Evolutionary conservation across 768 basidiomycete species (phyloP), one percentile per base, ranked within the genome.

Genomic region (Cystobasidium tubakii): DNA sequence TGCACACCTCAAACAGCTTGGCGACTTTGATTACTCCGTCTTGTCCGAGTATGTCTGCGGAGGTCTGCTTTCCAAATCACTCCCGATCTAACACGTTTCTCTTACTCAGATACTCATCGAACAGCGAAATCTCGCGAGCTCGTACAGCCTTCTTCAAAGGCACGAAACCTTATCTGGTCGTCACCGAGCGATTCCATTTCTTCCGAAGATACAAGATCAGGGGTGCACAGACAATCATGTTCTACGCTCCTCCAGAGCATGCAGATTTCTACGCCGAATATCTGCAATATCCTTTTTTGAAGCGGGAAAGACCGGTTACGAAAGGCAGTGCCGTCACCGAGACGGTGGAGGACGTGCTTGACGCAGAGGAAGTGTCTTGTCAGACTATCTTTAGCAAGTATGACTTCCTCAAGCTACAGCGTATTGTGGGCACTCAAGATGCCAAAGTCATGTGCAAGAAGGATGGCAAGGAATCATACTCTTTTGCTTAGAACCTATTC

Each of bases 101-200:
- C 60, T 54, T 57, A 1, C 15, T 39, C 76, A 94, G 92, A 80
- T 95, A 97, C 81, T 93, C 92, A 0, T 87, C 90, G 13, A 94
- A 92, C 76, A 88, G 90, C 81, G 95, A 98, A 70, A 95, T 99
- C 76, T 90, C 91, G 2, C 88, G 93, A 1, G 95, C 94, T 0
- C 86, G 96, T 54, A 90, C 93, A 77, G 87, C 89, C 0, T 98
- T 99, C 84, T 97, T 95, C 85, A 85, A 84, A 25, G 91, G 90
- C 50, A 88, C 89, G 77, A 91, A 89, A 77, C 84, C 89, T 0
- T 91, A 98, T 84, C 81, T 99, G 34, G 84, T 98, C 75, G 84
- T 97, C 79, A 95, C 90, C 78, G 96, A 99, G 80, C 87, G 96
- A n/a, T 98, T 97, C 84, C 94, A 99, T 81, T 99, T 98, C 81